Evolutionary conservation across 768 basidiomycete species (phyloP), one percentile per base, ranked within the genome.

Genomic region (Gautieria morchelliformis): DNA sequence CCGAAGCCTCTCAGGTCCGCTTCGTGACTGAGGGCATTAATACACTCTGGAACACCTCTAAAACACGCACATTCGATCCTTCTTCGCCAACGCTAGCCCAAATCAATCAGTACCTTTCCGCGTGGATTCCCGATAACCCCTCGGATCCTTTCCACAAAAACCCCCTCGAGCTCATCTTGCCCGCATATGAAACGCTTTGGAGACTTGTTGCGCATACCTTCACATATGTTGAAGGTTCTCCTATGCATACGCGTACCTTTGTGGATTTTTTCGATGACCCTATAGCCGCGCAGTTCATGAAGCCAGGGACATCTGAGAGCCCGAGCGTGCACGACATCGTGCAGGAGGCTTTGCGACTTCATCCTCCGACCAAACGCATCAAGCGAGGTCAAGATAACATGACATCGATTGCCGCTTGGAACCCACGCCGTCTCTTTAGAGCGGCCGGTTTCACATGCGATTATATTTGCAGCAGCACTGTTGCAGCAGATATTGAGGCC

Each of bases 111-210:
- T 68, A 68, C 49, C 66, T 83, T 20, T 66, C 70, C 3, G 63
- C 56, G 1, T 75, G 83, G 59, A 59, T 83, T 22, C 72, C 75
- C 1, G 17, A 10, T 27, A 66, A 73, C 35, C 52, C 47, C 1
- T 61, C 65, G 0, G 58, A 30, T 4, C 71, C 69, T 52, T 67
- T 69, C 1, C 35, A 46, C 20, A 41, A 59, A 4, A 72, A 76
- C 40, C 76, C 78, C 0, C 65, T 84, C 15, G 73, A 83, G 46
- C 73, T 74, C 56, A 71, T 85, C 55, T 74, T 84, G 45, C 83
- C 83, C 0, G 68, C 78, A 0, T 85, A 80, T 72, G 84, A 85
- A 63, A 79, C 78, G 0, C 66, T 84, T 46, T 84, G 84, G 84
- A 75, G 81, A 12, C 74, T 84, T 20, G 70, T 81, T 52, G 82